phyloP scores from a whole-genome alignment of 148 eudicot species.

The Suaeda aralocaspica region DNA sequence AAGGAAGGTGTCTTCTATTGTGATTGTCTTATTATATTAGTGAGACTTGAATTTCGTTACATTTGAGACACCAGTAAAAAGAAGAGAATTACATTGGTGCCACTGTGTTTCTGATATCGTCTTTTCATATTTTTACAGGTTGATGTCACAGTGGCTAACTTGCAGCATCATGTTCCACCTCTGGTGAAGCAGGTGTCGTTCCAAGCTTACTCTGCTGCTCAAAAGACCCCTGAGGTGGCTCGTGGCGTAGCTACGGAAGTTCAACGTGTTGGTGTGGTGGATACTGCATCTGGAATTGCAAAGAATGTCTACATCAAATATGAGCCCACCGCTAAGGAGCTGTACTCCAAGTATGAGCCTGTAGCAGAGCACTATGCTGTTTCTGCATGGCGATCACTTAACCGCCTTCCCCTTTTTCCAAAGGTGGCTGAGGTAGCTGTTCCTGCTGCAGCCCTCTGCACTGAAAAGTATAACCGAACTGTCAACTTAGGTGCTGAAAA shows the following conservation, averaged over 20 bases:
- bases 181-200: conserved; percentile 53
- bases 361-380: conserved; percentile 83
- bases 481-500: conserved; percentile 56
- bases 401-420: conserved; percentile 80
- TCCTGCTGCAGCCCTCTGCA: conserved; percentile 69
- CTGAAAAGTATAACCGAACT: conserved; percentile 78
- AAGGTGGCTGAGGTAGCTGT: conserved; percentile 63
- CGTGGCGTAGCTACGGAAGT: conserved; percentile 67
- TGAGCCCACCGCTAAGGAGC: conserved; percentile 81
- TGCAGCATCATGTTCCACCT: conserved; percentile 62
- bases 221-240: conserved; percentile 71
- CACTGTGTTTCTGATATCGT: neutral
- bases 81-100: neutral
- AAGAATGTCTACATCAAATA: conserved; percentile 60
- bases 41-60: too few species aligned
- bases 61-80: too few species aligned
- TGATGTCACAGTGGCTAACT: conserved; percentile 61
- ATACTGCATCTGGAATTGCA: conserved; percentile 73
- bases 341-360: conserved; percentile 76
- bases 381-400: conserved; percentile 67
- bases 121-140: conserved; percentile 36
- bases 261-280: conserved; percentile 59
- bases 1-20: too few species aligned
- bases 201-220: conserved; percentile 59
- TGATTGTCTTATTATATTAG: too few species aligned